Conservation (phyloP, 768 basidiomycete genomes). For the Russula dissimulans region DNA sequence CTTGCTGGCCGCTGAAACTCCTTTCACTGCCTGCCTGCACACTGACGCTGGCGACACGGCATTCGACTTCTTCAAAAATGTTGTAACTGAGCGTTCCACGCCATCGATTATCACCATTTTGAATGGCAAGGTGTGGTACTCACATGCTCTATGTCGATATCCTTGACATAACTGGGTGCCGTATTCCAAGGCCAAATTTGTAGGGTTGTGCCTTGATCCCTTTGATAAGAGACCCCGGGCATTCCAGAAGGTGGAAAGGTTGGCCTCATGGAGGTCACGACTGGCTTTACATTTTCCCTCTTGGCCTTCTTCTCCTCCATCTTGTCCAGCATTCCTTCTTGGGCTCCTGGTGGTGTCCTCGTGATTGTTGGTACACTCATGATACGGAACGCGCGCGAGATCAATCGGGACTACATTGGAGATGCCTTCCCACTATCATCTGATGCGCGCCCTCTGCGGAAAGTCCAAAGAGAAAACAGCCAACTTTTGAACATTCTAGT, state of each 20-base stretch:
- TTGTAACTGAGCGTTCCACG: conserved; percentile 68
- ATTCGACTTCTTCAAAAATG: conserved; percentile 79
- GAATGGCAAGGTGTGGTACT: conserved; percentile 79
- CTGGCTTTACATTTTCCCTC: conserved; percentile 69
- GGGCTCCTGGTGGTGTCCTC: conserved; percentile 82
- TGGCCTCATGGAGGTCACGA: conserved; percentile 67
- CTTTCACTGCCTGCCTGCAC: conserved; percentile 77
- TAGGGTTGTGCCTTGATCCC: conserved; percentile 65
- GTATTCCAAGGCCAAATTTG: conserved; percentile 87
- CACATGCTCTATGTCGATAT: conserved; percentile 87
- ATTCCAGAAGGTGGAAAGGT: conserved; percentile 75
- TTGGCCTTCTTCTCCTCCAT: conserved; percentile 87
- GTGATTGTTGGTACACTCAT: conserved; percentile 83
- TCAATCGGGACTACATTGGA: conserved; percentile 86
- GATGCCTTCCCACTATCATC: conserved; percentile 76
- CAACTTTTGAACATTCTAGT: conserved; percentile 31
- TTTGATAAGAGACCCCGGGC: conserved; percentile 26
- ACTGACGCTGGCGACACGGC: conserved; percentile 55
- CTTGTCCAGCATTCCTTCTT: conserved; percentile 77
- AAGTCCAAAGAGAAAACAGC: background rate
- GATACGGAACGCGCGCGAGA: conserved; percentile 74
- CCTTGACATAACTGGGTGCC: conserved; percentile 55
- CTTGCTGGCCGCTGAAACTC: conserved; percentile 74
- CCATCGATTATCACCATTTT: conserved; percentile 35
- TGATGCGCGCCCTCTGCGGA: conserved; percentile 32